These are phyloP conservation scores for Fusarium brachygibbosum DNA, from an alignment of 2,329 filamentous ascomycete genomes.

Conservation along the genomic window DNA sequence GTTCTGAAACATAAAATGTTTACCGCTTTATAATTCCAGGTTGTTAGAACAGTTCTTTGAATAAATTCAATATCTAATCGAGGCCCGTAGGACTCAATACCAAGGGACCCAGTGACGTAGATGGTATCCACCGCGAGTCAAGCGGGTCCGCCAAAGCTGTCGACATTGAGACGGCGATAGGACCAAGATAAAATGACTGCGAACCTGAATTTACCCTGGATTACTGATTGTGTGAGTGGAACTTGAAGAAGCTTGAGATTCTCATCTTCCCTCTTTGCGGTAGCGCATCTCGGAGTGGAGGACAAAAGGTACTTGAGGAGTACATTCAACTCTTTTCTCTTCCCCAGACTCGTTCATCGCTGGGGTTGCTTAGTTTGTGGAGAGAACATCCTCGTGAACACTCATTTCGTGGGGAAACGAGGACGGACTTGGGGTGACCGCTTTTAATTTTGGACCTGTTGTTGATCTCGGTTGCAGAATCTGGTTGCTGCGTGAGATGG, in stretches of 20 bases:
- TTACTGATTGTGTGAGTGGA: constrained; percentile 35
- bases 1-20: background rate
- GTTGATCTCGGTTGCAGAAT: constrained; percentile 11
- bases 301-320: constrained; percentile 27
- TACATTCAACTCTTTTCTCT: constrained; percentile 20
- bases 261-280: constrained; percentile 29
- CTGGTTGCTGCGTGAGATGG: background rate
- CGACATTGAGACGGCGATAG: constrained; percentile 41
- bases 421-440: constrained; percentile 6
- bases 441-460: constrained; percentile 25
- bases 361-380: constrained; percentile 30
- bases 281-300: constrained; percentile 30
- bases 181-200: constrained; percentile 21
- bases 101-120: constrained; percentile 41
- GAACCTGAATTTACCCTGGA: constrained; percentile 31
- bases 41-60: background rate
- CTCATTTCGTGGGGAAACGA: constrained; percentile 31
- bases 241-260: constrained; percentile 27
- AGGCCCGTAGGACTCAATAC: constrained; percentile 2
- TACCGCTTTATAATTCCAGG: background rate
- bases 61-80: constrained; percentile 3
- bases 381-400: constrained; percentile 25
- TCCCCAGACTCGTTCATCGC: background rate
- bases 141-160: constrained; percentile 32
- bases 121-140: constrained; percentile 31